Evolutionary conservation across 345 rosid species (phyloP).

Genomic region (Populus tremula): DNA sequence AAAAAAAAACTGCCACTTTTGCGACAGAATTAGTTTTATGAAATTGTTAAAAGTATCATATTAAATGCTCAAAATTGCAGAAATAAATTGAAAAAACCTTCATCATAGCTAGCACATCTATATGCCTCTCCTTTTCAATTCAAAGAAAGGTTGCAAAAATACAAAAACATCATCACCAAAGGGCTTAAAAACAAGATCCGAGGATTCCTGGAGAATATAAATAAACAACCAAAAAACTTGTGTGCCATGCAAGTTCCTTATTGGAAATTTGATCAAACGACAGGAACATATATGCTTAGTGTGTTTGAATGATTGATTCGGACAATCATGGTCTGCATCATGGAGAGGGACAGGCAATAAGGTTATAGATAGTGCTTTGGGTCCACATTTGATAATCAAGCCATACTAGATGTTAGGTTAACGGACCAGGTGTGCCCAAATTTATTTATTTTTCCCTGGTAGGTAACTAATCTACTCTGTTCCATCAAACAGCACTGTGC

Average conservation of each 20-base stretch:
- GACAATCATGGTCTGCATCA: background rate
- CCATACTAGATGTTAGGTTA: background rate
- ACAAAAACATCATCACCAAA: background rate
- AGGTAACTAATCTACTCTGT: background rate
- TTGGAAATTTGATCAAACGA: slow-evolving; percentile 2
- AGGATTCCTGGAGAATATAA: slow-evolving; percentile 12
- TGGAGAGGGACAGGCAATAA: background rate
- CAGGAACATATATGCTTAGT: background rate
- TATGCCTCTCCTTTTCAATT: background rate
- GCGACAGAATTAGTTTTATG: too few relatives aligned
- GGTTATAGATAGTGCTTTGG: background rate
- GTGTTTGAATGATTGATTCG: slow-evolving; percentile 9
- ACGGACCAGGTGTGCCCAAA: background rate
- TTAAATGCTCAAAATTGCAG: too few relatives aligned
- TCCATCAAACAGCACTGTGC: background rate
- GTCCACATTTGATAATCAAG: background rate
- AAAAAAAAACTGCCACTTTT: too few relatives aligned
- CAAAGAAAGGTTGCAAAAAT: background rate
- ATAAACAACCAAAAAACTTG: background rate
- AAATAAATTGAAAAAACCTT: background rate
- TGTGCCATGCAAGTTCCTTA: background rate
- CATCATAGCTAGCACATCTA: background rate
- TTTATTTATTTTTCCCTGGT: too few relatives aligned
- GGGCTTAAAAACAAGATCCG: background rate
- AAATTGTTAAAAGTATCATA: too few relatives aligned